phyloP scores from a whole-genome alignment of 805 yeast species.

The Nakazawaea ernobii region DNA sequence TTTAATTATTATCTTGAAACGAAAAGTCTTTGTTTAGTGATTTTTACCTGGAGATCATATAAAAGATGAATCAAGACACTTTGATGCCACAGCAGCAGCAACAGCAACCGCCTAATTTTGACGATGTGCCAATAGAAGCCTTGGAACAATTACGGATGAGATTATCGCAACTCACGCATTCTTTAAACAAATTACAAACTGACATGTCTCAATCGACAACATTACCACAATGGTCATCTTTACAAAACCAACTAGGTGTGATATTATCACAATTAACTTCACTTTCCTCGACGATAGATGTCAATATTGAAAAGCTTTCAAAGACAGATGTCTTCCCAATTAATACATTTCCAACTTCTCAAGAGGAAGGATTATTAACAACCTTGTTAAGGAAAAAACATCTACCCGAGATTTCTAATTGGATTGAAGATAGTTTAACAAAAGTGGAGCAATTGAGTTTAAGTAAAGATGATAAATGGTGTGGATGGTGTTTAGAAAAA shows the following conservation, averaged over 20 bases:
- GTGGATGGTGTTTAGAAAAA: constrained; percentile 53
- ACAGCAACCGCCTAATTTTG: constrained; percentile 12
- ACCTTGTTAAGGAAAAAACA: constrained; percentile 84
- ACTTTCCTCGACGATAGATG: constrained; percentile 62
- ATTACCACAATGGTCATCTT: constrained; percentile 49
- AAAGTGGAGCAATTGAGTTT: constrained; percentile 13
- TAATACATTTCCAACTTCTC: constrained; percentile 77
- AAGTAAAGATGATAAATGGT: constrained; percentile 32
- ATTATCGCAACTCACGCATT: constrained; percentile 55
- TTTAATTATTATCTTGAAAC: constrained; percentile 12
- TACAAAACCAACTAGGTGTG: constrained; percentile 82
- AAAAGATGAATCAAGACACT: constrained; percentile 11
- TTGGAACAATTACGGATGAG: constrained; percentile 59
- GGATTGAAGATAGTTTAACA: constrained; percentile 46
- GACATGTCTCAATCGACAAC: constrained; percentile 39
- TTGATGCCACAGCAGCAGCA: background rate
- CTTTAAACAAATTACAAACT: constrained; percentile 50
- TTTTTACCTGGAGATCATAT: no score
- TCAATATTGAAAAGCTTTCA: constrained; percentile 51
- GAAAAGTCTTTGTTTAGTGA: no score
- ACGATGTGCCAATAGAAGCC: constrained; percentile 53
- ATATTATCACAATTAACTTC: constrained; percentile 77
- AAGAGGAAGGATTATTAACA: constrained; percentile 76
- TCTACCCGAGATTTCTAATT: constrained; percentile 83
- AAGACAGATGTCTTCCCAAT: constrained; percentile 79